A percentile compares a stretch with the other conserved stretches of the same genome.
Conservation (phyloP, 2,329 filamentous ascomycete genomes). For the Blastomyces percursus region DNA sequence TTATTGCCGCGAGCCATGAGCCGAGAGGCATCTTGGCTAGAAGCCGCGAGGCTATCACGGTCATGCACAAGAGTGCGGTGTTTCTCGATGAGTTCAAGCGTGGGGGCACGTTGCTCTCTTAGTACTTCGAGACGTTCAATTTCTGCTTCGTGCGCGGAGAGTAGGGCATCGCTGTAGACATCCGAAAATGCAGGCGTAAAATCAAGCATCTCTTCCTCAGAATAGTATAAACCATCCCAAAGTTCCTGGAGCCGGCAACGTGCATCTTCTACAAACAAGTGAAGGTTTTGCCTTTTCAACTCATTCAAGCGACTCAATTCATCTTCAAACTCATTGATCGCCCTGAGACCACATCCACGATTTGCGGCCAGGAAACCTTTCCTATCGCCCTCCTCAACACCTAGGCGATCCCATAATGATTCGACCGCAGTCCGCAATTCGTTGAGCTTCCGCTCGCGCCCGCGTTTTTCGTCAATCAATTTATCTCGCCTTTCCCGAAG, state of each 20-base stretch:
- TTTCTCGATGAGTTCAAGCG: constrained; percentile 67
- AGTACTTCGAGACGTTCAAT: constrained; percentile 70
- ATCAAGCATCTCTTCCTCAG: constrained; percentile 96
- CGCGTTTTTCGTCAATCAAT: constrained; percentile 77
- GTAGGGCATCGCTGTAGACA: constrained; percentile 87
- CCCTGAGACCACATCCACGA: constrained; percentile 77
- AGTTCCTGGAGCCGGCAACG: constrained; percentile 83
- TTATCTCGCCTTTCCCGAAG: constrained; percentile 68
- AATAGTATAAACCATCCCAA: constrained; percentile 90
- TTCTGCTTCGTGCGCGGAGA: constrained; percentile 90
- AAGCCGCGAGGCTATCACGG: constrained; percentile 74
- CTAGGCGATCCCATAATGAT: constrained; percentile 76
- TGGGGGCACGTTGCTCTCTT: constrained; percentile 77
- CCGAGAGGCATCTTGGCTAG: constrained; percentile 88
- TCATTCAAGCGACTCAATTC: constrained; percentile 79
- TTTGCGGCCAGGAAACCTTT: constrained; percentile 79
- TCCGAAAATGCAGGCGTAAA: constrained; percentile 96
- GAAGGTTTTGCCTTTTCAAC: constrained; percentile 87
- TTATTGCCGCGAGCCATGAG: constrained; percentile 85
- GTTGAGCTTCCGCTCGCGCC: constrained; percentile 63
- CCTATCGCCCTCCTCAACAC: constrained; percentile 69
- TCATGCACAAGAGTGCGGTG: constrained; percentile 76
- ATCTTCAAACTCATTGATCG: constrained; percentile 93
- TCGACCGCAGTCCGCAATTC: constrained; percentile 73
- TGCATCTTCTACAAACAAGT: constrained; percentile 91